Conservation (phyloP, 805 yeast genomes). For the Dipodascus albidus region DNA sequence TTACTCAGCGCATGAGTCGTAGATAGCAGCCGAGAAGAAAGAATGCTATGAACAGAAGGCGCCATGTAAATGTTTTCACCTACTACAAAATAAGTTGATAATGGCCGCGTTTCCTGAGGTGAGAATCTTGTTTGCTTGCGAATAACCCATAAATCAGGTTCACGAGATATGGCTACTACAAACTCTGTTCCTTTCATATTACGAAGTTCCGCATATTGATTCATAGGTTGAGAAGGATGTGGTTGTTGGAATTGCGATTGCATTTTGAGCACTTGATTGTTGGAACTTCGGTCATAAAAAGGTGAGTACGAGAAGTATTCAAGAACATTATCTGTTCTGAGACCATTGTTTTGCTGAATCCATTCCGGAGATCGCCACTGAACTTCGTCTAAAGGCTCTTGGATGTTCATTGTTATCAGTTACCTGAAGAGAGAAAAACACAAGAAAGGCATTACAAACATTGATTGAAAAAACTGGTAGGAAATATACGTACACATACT, state of each 20-base stretch:
- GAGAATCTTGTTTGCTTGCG: conserved; percentile 63
- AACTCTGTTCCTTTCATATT: conserved; percentile 85
- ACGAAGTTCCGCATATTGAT: conserved; percentile 44
- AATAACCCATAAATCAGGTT: conserved; percentile 89
- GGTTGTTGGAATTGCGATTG: conserved; percentile 70
- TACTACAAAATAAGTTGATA: conserved; percentile 75
- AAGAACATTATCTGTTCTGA: conserved; percentile 78
- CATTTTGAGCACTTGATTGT: conserved; percentile 91
- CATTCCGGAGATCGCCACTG: conserved; percentile 98
- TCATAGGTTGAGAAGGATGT: conserved; percentile 28
- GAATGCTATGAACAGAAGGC: conserved; percentile 60
- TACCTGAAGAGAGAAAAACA: not conserved
- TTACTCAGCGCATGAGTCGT: conserved; percentile 34
- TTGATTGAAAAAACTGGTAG: no score
- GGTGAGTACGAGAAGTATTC: conserved; percentile 94
- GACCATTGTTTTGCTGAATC: conserved; percentile 74
- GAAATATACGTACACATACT: no score
- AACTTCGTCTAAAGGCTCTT: conserved; percentile 57
- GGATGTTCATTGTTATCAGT: not conserved
- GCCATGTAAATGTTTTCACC: conserved; percentile 92
- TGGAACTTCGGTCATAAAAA: conserved; percentile 86
- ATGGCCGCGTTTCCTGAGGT: conserved; percentile 38
- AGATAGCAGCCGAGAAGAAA: conserved; percentile 58
- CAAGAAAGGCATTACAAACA: no score
- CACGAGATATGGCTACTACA: conserved; percentile 59